Evolutionary conservation across 2,329 filamentous ascomycete genomes (phyloP).

Genomic region (Xylaria sp.): DNA sequence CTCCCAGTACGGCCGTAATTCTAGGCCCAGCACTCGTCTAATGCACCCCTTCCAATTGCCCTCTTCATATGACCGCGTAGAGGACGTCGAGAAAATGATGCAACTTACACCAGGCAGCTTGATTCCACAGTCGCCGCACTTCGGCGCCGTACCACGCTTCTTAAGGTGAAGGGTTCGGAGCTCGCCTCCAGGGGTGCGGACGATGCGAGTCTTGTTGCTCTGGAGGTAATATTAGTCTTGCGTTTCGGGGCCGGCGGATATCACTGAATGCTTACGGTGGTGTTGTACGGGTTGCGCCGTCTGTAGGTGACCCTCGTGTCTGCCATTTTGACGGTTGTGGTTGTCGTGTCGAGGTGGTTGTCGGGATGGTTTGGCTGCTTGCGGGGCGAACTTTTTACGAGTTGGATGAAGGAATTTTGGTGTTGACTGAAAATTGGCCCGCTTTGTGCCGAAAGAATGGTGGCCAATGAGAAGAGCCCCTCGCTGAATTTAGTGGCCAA

Average conservation of each 20-base stretch:
- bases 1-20: neutral
- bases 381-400: conserved; percentile 46
- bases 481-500: conserved; percentile 1
- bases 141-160: conserved; percentile 95
- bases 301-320: conserved; percentile 70
- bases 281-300: conserved; percentile 41
- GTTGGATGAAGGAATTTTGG: conserved; percentile 47
- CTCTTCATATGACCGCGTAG: neutral
- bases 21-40: neutral
- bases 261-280: conserved; percentile 24
- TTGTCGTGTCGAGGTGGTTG: conserved; percentile 30
- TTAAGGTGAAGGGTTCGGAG: conserved; percentile 98
- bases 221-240: conserved; percentile 63
- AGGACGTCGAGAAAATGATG: conserved; percentile 21
- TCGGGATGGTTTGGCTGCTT: conserved; percentile 44
- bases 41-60: neutral
- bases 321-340: conserved; percentile 63
- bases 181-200: conserved; percentile 97
- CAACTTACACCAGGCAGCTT: conserved; percentile 97
- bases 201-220: conserved; percentile 94
- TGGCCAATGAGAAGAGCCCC: conserved; percentile 40
- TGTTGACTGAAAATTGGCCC: conserved; percentile 45
- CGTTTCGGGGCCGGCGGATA: neutral
- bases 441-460: conserved; percentile 38
- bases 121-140: conserved; percentile 98